A percentile compares a stretch with the other conserved stretches of the same genome.
Conservation (phyloP, 768 basidiomycete genomes). For the Chiua virens region DNA sequence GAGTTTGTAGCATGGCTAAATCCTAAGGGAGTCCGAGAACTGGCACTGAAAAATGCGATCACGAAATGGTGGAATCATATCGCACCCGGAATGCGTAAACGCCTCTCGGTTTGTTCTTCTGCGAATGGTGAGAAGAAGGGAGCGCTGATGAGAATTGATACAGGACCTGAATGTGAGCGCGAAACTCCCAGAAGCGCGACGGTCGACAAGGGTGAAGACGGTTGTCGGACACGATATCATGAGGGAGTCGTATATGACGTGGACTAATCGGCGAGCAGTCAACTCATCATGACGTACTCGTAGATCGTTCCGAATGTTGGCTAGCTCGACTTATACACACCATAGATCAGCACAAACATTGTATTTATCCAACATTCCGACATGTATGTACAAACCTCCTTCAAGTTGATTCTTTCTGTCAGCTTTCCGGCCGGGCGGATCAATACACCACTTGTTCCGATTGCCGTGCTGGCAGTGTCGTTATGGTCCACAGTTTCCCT, state of each 20-base stretch:
- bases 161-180: conserved; percentile 72
- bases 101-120: conserved; percentile 58
- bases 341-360: conserved; percentile 19
- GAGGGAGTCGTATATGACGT: conserved; percentile 85
- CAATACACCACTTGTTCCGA: conserved; percentile 2
- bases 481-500: too few species aligned
- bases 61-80: conserved; percentile 86
- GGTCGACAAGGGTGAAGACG: conserved; percentile 70
- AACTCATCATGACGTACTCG: conserved; percentile 30
- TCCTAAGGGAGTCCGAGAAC: conserved; percentile 86
- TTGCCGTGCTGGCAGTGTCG: conserved; percentile 1
- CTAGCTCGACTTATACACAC: conserved; percentile 7
- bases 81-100: conserved; percentile 73
- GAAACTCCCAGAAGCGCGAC: conserved; percentile 75
- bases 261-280: conserved; percentile 78
- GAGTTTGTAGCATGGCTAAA: conserved; percentile 89
- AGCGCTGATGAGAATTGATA: conserved; percentile 8
- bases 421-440: conserved; percentile 7
- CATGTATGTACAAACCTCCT: conserved; percentile 12
- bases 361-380: conserved; percentile 20
- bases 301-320: conserved; percentile 6
- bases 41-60: conserved; percentile 72
- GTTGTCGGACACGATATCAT: conserved; percentile 58
- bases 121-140: not conserved
- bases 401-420: not conserved